phyloP scores from a whole-genome alignment of 1,284 basidiomycete genomes.

The Moesziomyces globuligerus region DNA sequence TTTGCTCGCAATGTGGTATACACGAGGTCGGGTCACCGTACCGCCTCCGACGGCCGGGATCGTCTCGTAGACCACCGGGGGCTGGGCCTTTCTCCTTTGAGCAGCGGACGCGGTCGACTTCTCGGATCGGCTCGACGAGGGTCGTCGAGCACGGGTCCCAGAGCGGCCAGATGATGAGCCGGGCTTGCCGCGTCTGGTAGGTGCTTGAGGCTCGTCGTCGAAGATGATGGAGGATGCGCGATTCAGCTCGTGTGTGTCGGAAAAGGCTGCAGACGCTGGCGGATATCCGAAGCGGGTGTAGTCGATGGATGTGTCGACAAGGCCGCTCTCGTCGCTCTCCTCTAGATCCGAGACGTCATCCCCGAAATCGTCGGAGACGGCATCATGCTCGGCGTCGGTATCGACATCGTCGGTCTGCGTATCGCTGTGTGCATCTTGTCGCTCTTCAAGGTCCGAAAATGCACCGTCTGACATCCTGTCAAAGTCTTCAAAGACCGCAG shows the following conservation, averaged over 20 bases:
- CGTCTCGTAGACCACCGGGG: conserved; percentile 71
- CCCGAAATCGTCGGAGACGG: conserved; percentile 21
- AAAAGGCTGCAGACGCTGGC: conserved; percentile 54
- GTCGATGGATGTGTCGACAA: conserved; percentile 44
- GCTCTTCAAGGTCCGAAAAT: conserved; percentile 20
- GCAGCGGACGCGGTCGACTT: conserved; percentile 10
- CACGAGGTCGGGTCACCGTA: conserved; percentile 77
- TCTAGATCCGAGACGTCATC: conserved; percentile 45
- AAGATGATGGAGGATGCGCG: conserved; percentile 52
- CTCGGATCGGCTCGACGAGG: conserved; percentile 22
- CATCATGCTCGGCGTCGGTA: conserved; percentile 24
- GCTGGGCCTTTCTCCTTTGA: conserved; percentile 16
- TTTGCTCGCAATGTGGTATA: conserved; percentile 78
- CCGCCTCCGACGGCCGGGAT: conserved; percentile 83
- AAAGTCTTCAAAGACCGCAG: conserved; percentile 29
- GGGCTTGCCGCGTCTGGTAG: conserved; percentile 25
- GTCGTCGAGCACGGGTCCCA: conserved; percentile 4
- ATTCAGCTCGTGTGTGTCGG: conserved; percentile 42
- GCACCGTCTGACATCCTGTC: conserved; percentile 26
- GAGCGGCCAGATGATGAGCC: conserved; percentile 17
- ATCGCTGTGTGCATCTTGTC: conserved; percentile 12
- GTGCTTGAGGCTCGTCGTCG: conserved; percentile 31
- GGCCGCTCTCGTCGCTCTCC: conserved; percentile 13
- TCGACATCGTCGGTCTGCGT: conserved; percentile 25
- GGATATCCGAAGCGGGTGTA: conserved; percentile 56